Evolutionary conservation across 2,329 filamentous ascomycete genomes (phyloP).

Genomic region (Hypoxylon sp.): DNA sequence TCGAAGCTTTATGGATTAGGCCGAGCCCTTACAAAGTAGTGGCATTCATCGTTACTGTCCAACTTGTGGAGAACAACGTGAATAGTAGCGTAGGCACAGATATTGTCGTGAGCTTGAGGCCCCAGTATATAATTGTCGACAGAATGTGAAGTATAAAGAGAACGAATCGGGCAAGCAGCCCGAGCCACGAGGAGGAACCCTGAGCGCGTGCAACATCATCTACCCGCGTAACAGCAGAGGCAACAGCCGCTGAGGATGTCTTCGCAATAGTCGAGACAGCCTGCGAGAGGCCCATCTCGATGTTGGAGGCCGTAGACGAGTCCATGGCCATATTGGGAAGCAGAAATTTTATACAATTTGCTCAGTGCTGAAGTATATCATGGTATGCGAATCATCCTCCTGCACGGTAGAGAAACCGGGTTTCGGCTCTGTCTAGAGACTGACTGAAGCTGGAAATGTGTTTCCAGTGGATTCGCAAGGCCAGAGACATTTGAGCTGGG

Average conservation of each 20-base stretch:
- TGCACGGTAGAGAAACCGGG: conserved; percentile 24
- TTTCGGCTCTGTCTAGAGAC: conserved; percentile 19
- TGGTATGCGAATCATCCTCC: conserved; percentile 46
- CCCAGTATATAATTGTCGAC: conserved; percentile 78
- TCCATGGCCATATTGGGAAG: conserved; percentile 30
- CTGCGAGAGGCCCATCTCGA: conserved; percentile 45
- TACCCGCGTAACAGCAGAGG: conserved; percentile 45
- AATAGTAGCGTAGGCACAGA: conserved; percentile 92
- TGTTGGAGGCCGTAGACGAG: conserved; percentile 25
- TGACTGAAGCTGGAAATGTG: conserved; percentile 37
- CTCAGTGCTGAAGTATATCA: conserved; percentile 26
- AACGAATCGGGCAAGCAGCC: conserved; percentile 69
- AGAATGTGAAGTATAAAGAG: conserved; percentile 69
- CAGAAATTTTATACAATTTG: conserved; percentile 14
- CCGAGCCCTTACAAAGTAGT: conserved; percentile 81
- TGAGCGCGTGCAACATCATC: conserved; percentile 48
- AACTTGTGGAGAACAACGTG: conserved; percentile 69
- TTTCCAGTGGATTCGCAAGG: conserved; percentile 34
- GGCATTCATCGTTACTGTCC: conserved; percentile 99
- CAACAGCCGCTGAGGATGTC: conserved; percentile 47
- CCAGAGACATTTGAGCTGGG: conserved; percentile 42
- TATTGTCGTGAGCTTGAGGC: conserved; percentile 87
- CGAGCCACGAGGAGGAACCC: conserved; percentile 67
- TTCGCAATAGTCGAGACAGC: conserved; percentile 48
- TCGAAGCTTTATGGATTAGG: conserved; percentile 57